phyloP scores from a whole-genome alignment of 371 early-diverging fungal genomes.

The Syncephalastrum monosporum region DNA sequence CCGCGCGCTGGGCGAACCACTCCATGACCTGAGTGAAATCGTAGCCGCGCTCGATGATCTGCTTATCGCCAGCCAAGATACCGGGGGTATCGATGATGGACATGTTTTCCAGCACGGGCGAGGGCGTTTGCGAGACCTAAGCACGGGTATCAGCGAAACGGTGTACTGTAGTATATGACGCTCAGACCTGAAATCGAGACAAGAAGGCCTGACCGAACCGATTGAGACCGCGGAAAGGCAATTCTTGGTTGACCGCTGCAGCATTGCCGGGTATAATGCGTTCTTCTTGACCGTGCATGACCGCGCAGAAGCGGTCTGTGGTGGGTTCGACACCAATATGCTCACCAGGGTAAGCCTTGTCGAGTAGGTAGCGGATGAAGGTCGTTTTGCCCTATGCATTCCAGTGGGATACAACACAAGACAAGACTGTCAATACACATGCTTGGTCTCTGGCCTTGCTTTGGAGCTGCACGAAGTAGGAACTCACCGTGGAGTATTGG shows the following conservation, averaged over 20 bases:
- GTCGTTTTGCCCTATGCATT: constrained; percentile 74
- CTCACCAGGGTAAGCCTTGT: constrained; percentile 81
- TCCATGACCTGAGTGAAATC: constrained; percentile 80
- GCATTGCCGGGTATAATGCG: constrained; percentile 84
- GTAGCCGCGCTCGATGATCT: constrained; percentile 76
- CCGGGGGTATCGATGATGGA: constrained; percentile 89
- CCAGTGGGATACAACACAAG: neutral
- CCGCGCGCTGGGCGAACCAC: constrained; percentile 90
- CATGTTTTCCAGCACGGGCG: constrained; percentile 76
- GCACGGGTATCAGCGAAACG: neutral
- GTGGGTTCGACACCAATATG: constrained; percentile 91
- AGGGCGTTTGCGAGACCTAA: constrained; percentile 72
- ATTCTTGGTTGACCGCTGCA: constrained; percentile 78
- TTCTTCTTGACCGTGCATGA: constrained; percentile 76
- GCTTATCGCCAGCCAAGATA: constrained; percentile 86
- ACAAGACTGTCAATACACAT: neutral
- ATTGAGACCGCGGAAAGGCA: constrained; percentile 77
- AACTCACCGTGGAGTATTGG: constrained; percentile 76
- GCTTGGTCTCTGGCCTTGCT: neutral
- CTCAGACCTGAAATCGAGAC: constrained; percentile 73
- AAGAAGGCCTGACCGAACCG: constrained; percentile 82
- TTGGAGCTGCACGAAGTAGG: neutral
- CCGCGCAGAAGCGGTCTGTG: constrained; percentile 85
- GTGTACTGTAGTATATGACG: neutral
- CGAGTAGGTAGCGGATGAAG: constrained; percentile 81